phyloP scores from a whole-genome alignment of 352 stramenopile species.

The Phytophthora palmivora region DNA sequence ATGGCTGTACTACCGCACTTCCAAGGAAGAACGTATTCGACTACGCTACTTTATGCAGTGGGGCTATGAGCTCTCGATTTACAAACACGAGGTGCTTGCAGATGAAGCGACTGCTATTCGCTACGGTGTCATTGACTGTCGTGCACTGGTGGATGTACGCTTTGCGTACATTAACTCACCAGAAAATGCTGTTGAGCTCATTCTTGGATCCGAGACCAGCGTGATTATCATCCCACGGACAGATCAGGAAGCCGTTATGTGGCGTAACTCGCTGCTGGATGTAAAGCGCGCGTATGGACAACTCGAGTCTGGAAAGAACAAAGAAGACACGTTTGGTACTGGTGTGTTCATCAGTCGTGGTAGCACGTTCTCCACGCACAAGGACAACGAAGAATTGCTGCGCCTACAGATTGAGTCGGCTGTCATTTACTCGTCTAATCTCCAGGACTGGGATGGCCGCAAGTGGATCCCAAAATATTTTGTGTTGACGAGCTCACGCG shows the following conservation, averaged over 20 bases:
- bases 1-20: constrained; percentile 88
- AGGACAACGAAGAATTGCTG: constrained; percentile 87
- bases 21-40: constrained; percentile 82
- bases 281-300: constrained; percentile 86
- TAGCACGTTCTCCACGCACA: constrained; percentile 86
- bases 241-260: constrained; percentile 88
- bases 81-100: constrained; percentile 87
- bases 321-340: constrained; percentile 73
- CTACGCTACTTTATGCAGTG: constrained; percentile 90
- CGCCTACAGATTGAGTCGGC: constrained; percentile 83
- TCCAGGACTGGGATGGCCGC: constrained; percentile 86
- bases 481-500: constrained; percentile 81
- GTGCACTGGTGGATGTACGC: constrained; percentile 79
- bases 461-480: constrained; percentile 93
- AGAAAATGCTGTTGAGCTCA: constrained; percentile 86
- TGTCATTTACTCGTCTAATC: constrained; percentile 84
- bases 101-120: constrained; percentile 84
- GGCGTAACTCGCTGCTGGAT: constrained; percentile 77
- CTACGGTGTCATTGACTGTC: constrained; percentile 88
- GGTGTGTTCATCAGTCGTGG: constrained; percentile 87
- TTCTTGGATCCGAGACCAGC: constrained; percentile 78
- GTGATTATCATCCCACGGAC: constrained; percentile 86
- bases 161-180: constrained; percentile 88
- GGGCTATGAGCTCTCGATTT: constrained; percentile 90
- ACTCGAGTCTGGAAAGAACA: constrained; percentile 78